These are phyloP conservation scores for Ceratobasidium sp. DNA, from an alignment of 1,284 basidiomycete species.

Conservation along the genomic window DNA sequence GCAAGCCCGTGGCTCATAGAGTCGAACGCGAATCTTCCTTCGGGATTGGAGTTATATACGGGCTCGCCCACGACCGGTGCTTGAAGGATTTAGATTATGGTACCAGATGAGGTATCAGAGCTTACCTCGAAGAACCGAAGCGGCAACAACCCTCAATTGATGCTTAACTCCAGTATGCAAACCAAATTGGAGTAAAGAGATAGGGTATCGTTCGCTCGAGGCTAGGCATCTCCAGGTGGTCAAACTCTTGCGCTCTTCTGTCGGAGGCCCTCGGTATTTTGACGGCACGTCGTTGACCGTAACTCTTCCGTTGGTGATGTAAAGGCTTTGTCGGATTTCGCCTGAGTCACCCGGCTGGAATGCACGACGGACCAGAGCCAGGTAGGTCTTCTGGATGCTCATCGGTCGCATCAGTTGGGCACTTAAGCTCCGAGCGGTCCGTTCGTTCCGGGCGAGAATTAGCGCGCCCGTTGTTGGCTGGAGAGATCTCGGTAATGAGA, in stretches of 20 bases:
- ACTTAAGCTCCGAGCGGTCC: constrained; percentile 65
- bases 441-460: constrained; percentile 65
- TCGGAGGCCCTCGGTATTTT: not conserved
- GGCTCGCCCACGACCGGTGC: constrained; percentile 76
- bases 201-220: constrained; percentile 71
- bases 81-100: constrained; percentile 53
- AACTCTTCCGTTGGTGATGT: constrained; percentile 42
- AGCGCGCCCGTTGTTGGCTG: constrained; percentile 76
- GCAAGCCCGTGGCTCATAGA: constrained; percentile 64
- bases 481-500: not conserved
- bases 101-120: not conserved
- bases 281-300: constrained; percentile 60
- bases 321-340: constrained; percentile 15
- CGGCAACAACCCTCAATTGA: constrained; percentile 76
- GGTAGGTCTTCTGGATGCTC: constrained; percentile 70
- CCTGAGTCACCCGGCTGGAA: constrained; percentile 5
- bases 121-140: constrained; percentile 65
- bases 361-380: constrained; percentile 72
- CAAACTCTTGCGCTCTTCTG: constrained; percentile 53
- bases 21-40: constrained; percentile 55
- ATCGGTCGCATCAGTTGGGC: constrained; percentile 64
- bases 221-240: constrained; percentile 74
- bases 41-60: constrained; percentile 59
- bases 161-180: constrained; percentile 77
- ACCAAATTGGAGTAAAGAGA: constrained; percentile 70